Evolutionary conservation across 2,329 filamentous ascomycete species (phyloP), one percentile per base, ranked within the genome.

Genomic region (Fusarium tupiense): DNA sequence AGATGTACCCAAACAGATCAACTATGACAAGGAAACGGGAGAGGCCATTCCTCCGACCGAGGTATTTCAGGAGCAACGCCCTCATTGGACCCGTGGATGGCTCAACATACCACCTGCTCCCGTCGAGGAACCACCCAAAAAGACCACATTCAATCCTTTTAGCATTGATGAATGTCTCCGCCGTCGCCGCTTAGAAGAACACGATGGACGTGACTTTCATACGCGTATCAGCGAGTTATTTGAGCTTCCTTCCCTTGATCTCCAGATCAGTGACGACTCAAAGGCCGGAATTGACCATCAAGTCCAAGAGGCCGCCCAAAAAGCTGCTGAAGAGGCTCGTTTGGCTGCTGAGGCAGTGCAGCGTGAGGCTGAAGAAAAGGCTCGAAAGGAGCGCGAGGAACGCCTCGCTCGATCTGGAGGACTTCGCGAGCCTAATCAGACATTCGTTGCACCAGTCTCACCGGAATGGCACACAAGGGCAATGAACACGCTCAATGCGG

Each of bases 401-500:
- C 77, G 76, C 29, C 79, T 82, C 22, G 80, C 78, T 47, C 75
- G 67, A 60, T 76, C 80, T 46, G 79, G 80, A 24, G 81, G 80
- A 16, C 74, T 83, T 10, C 81, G 81, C 8, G 41, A 76, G 29
- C 81, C 81, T 31, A 73, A 56, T 11, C 72, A 74, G 58, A 64
- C 64, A 13, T 73, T 83, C 37, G 73, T 83, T 44, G 46, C 69
- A 10, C 75, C 78, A 14, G 69, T 83, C n/a, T 79, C 76, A 38
- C 50, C 69, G 9, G 57, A 75, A 22, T 83, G 82, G 81, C 64
- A 71, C 33, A 61, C 49, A 19, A 72, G 75, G 38, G 80, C 77
- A 11, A 64, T 76, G 13, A 71, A 74, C 14, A 84, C 83, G 2
- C 74, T 86, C 41, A 75, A 78, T n/a, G 78, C 84, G 29, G 70